A percentile compares a stretch with the other conserved stretches of the same genome.
Evolutionary conservation across 306 rosid species (phyloP).

Genomic region (Acacia confusa): DNA sequence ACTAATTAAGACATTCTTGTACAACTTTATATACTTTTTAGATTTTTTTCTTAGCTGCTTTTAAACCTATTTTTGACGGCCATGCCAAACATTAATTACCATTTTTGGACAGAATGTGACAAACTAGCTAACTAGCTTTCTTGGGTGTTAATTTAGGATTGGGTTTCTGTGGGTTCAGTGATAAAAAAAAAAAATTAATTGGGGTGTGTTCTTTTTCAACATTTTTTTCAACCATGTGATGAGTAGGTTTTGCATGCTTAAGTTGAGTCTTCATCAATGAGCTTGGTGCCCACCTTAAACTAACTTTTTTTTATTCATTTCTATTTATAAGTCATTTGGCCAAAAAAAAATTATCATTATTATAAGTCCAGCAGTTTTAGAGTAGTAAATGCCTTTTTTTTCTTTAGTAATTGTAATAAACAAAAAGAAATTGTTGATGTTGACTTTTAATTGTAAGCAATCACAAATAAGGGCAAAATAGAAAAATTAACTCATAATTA

Average conservation of each 20-base stretch:
- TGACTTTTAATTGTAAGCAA: no score
- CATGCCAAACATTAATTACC: background rate
- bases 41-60: background rate
- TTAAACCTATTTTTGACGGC: background rate
- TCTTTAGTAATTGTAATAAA: no score
- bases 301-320: background rate
- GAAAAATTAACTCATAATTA: no score
- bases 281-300: slow-evolving; percentile 41
- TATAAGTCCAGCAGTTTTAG: no score
- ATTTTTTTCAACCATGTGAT: slow-evolving; percentile 22
- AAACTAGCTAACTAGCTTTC: background rate
- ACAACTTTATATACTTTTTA: background rate
- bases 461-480: no score
- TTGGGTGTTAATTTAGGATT: background rate
- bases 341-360: no score
- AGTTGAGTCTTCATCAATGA: slow-evolving; percentile 37
- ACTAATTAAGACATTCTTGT: background rate
- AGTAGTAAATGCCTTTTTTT: no score
- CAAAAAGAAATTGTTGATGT: no score
- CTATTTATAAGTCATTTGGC: no score
- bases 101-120: background rate
- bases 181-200: background rate
- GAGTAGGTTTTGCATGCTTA: slow-evolving; percentile 43
- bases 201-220: slow-evolving; percentile 10
- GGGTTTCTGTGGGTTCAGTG: background rate